Conservation (phyloP, 352 stramenopile genomes). For the Phytophthora melonis region DNA sequence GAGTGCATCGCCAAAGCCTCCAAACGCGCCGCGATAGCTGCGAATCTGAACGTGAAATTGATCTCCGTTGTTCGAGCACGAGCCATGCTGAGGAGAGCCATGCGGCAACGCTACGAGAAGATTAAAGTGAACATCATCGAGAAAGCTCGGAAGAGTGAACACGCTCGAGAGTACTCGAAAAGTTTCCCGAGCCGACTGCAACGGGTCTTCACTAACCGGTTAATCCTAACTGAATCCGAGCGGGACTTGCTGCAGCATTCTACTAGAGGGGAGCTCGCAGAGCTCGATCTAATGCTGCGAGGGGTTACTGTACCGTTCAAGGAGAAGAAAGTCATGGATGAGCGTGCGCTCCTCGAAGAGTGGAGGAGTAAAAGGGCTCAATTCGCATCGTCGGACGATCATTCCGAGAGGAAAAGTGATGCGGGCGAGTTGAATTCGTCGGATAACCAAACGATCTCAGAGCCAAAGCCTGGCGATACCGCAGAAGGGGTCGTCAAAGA, state of each 20-base stretch:
- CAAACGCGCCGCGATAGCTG: constrained; percentile 42
- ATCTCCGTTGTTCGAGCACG: constrained; percentile 54
- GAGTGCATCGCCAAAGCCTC: constrained; percentile 46
- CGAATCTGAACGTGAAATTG: constrained; percentile 56
- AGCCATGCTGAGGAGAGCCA: constrained; percentile 52
- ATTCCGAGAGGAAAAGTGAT: constrained; percentile 13
- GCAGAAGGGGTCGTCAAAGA: constrained; percentile 33
- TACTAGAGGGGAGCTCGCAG: constrained; percentile 38
- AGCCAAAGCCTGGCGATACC: constrained; percentile 13
- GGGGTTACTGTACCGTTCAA: constrained; percentile 3
- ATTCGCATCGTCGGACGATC: constrained; percentile 12
- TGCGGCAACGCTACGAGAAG: constrained; percentile 57
- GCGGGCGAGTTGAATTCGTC: background rate
- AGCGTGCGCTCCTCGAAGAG: constrained; percentile 10
- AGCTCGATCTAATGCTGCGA: constrained; percentile 31
- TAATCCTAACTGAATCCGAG: constrained; percentile 61
- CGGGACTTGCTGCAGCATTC: constrained; percentile 57
- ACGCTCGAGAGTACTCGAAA: constrained; percentile 62
- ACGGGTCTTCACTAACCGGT: constrained; percentile 37
- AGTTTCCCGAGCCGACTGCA: constrained; percentile 60
- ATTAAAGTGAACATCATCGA: constrained; percentile 56
- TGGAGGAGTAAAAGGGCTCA: constrained; percentile 18
- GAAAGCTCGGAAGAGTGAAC: constrained; percentile 63
- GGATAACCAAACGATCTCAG: constrained; percentile 2
- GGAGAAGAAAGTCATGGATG: constrained; percentile 15